Conservation (phyloP, 352 stramenopile species). For the Saprolegnia diclina region DNA sequence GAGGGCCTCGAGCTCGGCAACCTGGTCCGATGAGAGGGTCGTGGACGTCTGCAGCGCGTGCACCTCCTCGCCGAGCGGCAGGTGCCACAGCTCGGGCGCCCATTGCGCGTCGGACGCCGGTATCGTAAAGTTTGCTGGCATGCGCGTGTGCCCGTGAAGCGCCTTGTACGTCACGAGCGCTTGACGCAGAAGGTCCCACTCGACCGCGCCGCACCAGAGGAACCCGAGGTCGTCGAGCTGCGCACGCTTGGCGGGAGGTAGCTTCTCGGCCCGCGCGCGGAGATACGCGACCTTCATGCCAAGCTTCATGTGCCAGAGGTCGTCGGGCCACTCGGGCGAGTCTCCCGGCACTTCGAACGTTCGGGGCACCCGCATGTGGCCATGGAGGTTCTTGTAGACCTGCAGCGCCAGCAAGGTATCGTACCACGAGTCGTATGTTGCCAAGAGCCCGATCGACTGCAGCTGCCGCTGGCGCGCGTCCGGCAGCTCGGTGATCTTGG, state of each 20-base stretch:
- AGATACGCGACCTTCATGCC: conserved; percentile 90
- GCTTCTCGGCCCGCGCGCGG: conserved; percentile 70
- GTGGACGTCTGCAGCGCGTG: too few species aligned
- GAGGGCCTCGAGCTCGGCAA: too few species aligned
- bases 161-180: too few species aligned
- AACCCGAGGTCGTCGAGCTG: conserved; percentile 2
- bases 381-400: conserved; percentile 76
- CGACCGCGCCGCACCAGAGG: not conserved
- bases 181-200: not conserved
- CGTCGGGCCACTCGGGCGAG: conserved; percentile 68
- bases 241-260: conserved; percentile 53
- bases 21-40: too few species aligned
- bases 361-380: conserved; percentile 86
- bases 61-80: too few species aligned
- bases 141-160: too few species aligned
- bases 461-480: conserved; percentile 57
- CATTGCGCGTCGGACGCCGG: too few species aligned
- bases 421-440: conserved; percentile 50
- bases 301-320: conserved; percentile 80
- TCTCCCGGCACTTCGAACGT: conserved; percentile 83
- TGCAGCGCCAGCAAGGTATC: conserved; percentile 74
- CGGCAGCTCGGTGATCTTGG: conserved; percentile 43
- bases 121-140: too few species aligned
- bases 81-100: too few species aligned
- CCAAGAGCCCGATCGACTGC: conserved; percentile 68